Evolutionary conservation across 495 filamentous ascomycete genomes (phyloP), one percentile per base, ranked within the genome.

Genomic region (Articulospora tetracladia): DNA sequence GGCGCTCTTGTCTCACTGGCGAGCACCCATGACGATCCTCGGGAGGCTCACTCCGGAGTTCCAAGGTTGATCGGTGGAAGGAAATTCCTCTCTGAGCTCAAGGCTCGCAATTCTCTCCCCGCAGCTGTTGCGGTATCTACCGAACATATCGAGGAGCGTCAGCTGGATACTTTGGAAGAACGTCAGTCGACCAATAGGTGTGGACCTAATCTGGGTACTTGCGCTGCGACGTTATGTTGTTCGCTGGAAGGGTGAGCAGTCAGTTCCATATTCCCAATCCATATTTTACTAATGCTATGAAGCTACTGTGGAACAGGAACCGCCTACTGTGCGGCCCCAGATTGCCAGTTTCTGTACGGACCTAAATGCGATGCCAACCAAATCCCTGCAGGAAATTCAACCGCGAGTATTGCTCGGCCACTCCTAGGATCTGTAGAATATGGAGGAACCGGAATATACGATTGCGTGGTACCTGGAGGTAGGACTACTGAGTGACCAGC

Each of bases 261-360:
- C 10, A 19, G n/a, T 41, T 20, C n/a, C 8, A 10, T 24, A 39
- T 19, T 36, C 4, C 59, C 50, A 52, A 60, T 68, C 61, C 72
- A 41, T 22, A 11, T 27, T 1, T 25, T 74, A 77, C 71, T 78
- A 81, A 68, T 34, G 17, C 24, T 13, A 28, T 13, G n/a, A 36
- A 83, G 79, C 1, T 83, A 72, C 70, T 91, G 88, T 64, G 89
- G 89, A 11, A 77, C 68, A 11, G 79, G 79, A 1, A 69, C 63
- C 57, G 81, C 79, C 12, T 88, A 89, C 67, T 93, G 89, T 68
- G 68, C 69, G 19, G 81, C 87, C 28, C 89, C 89, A 2, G 84
- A 86, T 58, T 92, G 89, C 66, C 85, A 86, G 61, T 74, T 88
- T 30, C 77, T 83, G 59, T 93, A 83, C 62, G 87, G 86, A 15